phyloP scores from a whole-genome alignment of 2,329 filamentous ascomycete genomes.

The Bisporella sp. region DNA sequence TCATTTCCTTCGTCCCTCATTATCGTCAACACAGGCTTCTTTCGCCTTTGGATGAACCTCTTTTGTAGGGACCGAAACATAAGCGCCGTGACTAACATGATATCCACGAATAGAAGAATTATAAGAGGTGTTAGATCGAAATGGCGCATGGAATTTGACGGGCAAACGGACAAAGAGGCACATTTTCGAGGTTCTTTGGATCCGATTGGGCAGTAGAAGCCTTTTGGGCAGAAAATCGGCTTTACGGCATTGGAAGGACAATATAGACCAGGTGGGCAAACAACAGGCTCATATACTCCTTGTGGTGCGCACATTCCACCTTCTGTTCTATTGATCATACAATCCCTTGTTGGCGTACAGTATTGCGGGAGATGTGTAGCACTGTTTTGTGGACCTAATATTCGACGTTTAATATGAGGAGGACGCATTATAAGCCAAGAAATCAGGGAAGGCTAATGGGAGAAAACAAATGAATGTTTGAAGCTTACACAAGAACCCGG shows the following conservation, averaged over 20 bases:
- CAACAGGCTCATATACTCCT: conserved; percentile 38
- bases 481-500: too few relatives aligned
- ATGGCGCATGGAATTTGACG: conserved; percentile 30
- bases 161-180: conserved; percentile 37
- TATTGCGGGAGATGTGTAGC: conserved; percentile 16
- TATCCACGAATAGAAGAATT: too few relatives aligned
- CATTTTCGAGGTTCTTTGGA: conserved; percentile 41
- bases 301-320: conserved; percentile 12
- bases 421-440: too few relatives aligned
- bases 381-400: conserved; percentile 16
- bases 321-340: conserved; percentile 11
- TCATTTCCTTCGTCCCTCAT: too few relatives aligned
- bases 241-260: conserved; percentile 38
- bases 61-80: too few relatives aligned
- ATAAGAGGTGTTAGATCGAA: too few relatives aligned
- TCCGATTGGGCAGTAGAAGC: conserved; percentile 45
- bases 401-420: too few relatives aligned
- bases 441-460: too few relatives aligned
- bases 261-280: conserved; percentile 42
- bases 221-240: conserved; percentile 37
- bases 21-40: too few relatives aligned
- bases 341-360: conserved; percentile 17
- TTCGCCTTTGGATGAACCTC: too few relatives aligned
- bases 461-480: too few relatives aligned
- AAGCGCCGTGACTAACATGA: too few relatives aligned